Base-by-base conservation (phyloP, 768 basidiomycete species). In the Agaricus blazei region DNA sequence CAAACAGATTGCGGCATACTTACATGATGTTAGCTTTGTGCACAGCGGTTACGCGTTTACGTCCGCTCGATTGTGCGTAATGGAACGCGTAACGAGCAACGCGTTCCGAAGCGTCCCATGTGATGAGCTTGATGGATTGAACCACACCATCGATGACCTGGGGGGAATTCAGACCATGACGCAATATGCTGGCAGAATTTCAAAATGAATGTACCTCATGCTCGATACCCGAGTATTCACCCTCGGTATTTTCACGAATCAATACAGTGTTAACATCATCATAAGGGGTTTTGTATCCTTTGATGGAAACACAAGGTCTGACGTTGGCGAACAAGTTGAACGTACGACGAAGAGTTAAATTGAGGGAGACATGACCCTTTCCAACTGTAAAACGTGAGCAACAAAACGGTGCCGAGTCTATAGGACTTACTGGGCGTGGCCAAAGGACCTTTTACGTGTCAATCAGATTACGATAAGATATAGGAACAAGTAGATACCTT, bases 11-110 rank as follows among this genome's bases (percentile, higher is more conserved):
- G 24, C 24, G 48, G 50, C 34, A 56, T 19, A 73, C 88, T 56
- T 60, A 94, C 96, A 98, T 98, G 78, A 99, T 98, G 68, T 96
- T 97, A 24, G 97, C 97, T 76, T 99, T 99, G 80, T 99, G 97
- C 27, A 99, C 97, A 41, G 97, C 97, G 26, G 96, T 98, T 59
- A 99, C 97, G 63, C 90, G 85, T 70, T 87, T 88, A 60, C 97
- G 77, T 59, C 90, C 91, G 65, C 82, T 85, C 53, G 86, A 78
- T 62, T 88, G 84, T n/a, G 97, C 97, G 64, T 98, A 97, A 73
- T 97, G 83, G 82, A 99, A 99, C 5, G 97, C 97, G 68, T 98
- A 99, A 45, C 94, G 87, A 44, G 97, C 97, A 56, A 99, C 97
- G 51, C 97, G 93, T 71, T 98, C 94, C 4, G 97, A 98, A 11